phyloP scores from a whole-genome alignment of 805 yeast genomes.

The Saccharomycopsis selenospora region DNA sequence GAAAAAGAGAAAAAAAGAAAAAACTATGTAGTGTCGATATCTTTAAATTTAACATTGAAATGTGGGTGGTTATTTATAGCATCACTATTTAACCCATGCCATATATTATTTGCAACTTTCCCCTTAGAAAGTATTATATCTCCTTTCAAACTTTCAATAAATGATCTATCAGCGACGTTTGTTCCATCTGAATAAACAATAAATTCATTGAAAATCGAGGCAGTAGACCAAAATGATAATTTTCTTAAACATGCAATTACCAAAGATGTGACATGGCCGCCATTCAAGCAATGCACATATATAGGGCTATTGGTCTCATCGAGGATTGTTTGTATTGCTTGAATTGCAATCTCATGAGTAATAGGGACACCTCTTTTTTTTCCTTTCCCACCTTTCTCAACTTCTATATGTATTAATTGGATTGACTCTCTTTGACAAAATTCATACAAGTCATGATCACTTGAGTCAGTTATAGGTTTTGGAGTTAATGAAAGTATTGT shows the following conservation, averaged over 20 bases:
- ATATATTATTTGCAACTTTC: slow-evolving; percentile 56
- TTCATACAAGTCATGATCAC: slow-evolving; percentile 42
- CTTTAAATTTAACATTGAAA: slow-evolving; percentile 25
- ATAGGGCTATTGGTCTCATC: slow-evolving; percentile 53
- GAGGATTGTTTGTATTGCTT: slow-evolving; percentile 55
- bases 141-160: slow-evolving; percentile 73
- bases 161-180: slow-evolving; percentile 74
- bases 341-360: slow-evolving; percentile 52
- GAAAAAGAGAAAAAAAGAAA: too few relatives aligned
- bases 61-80: slow-evolving; percentile 53
- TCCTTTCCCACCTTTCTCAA: slow-evolving; percentile 51
- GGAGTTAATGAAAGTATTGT: slow-evolving; percentile 80
- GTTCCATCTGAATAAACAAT: slow-evolving; percentile 67
- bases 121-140: slow-evolving; percentile 48
- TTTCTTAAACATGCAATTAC: slow-evolving; percentile 82
- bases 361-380: slow-evolving; percentile 80
- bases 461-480: slow-evolving; percentile 49
- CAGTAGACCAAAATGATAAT: slow-evolving; percentile 79
- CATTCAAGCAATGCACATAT: slow-evolving; percentile 82
- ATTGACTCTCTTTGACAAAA: slow-evolving; percentile 54
- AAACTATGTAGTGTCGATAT: too few relatives aligned
- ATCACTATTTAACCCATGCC: slow-evolving; percentile 52
- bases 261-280: slow-evolving; percentile 79
- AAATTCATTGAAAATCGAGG: slow-evolving; percentile 82
- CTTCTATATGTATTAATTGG: slow-evolving; percentile 57